Percentiles rank a stretch among this genome's conserved stretches.
Evolutionary conservation across 2,329 filamentous ascomycete species (phyloP).

Genomic region (Botryotinia convoluta): DNA sequence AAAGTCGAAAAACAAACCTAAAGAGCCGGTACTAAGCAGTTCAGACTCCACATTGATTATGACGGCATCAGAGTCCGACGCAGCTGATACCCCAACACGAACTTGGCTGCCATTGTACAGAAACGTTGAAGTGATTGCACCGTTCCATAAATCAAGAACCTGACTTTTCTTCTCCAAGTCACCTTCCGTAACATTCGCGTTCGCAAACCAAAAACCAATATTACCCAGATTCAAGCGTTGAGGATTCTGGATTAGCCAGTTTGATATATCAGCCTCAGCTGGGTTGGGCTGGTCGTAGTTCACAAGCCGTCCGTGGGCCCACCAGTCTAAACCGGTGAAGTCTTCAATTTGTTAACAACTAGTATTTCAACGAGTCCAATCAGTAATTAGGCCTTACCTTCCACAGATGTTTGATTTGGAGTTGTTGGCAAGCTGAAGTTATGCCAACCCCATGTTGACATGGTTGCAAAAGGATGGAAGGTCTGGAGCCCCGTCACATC

Average conservation of each 20-base stretch:
- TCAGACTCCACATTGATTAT: slow-evolving; percentile 41
- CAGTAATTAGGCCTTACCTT: slow-evolving; percentile 3
- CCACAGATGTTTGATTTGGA: slow-evolving; percentile 36
- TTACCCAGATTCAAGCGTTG: slow-evolving; percentile 46
- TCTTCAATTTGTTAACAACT: neutral
- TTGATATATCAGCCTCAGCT: slow-evolving; percentile 40
- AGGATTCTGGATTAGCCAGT: slow-evolving; percentile 53
- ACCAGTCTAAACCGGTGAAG: slow-evolving; percentile 29
- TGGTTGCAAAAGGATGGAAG: slow-evolving; percentile 43
- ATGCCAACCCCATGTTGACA: slow-evolving; percentile 48
- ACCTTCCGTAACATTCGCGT: slow-evolving; percentile 34
- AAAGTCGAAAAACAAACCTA: slow-evolving; percentile 44
- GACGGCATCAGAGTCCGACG: slow-evolving; percentile 43
- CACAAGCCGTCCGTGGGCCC: slow-evolving; percentile 44
- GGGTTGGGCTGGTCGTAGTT: slow-evolving; percentile 46
- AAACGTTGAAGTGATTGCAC: slow-evolving; percentile 43
- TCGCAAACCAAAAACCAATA: slow-evolving; percentile 42
- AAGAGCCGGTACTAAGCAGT: slow-evolving; percentile 38
- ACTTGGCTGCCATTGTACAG: slow-evolving; percentile 37
- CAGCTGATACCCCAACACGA: slow-evolving; percentile 41
- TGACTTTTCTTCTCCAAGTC: slow-evolving; percentile 39
- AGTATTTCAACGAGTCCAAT: slow-evolving; percentile 34
- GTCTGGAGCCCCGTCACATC: slow-evolving; percentile 48
- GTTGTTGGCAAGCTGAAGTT: slow-evolving; percentile 45
- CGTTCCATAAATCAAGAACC: slow-evolving; percentile 42